Percentiles rank a stretch among this genome's conserved stretches.
These are phyloP conservation scores for Phaeomoniella chlamydospora DNA, from an alignment of 2,329 filamentous ascomycete genomes.

Conservation along the genomic window DNA sequence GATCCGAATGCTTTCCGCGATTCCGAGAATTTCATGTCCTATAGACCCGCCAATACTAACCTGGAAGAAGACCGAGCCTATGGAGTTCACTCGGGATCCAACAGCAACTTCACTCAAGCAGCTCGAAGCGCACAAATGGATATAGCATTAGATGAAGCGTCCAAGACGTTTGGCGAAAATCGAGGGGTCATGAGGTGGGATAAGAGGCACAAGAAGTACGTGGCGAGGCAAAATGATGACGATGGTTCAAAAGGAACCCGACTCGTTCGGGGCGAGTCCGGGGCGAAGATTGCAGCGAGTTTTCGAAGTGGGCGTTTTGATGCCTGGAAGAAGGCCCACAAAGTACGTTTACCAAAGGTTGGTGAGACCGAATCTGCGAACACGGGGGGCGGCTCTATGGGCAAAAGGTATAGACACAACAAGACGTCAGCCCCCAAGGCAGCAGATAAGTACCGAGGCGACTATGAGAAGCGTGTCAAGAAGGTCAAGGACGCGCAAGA, in stretches of 20 bases:
- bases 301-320: conserved; percentile 94
- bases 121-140: conserved; percentile 88
- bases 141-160: conserved; percentile 73
- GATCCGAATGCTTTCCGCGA: conserved; percentile 52
- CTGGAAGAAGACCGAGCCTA: conserved; percentile 83
- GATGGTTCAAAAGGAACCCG: conserved; percentile 64
- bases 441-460: conserved; percentile 81
- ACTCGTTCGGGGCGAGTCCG: conserved; percentile 77
- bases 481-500: conserved; percentile 75
- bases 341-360: conserved; percentile 63
- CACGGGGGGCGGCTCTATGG: conserved; percentile 15
- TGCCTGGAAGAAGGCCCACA: conserved; percentile 76
- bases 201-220: conserved; percentile 92
- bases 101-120: conserved; percentile 68
- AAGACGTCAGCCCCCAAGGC: conserved; percentile 79
- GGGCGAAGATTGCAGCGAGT: conserved; percentile 86
- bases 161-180: conserved; percentile 64
- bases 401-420: conserved; percentile 67
- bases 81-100: conserved; percentile 71
- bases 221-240: conserved; percentile 79
- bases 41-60: conserved; percentile 69
- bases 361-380: conserved; percentile 56
- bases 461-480: conserved; percentile 85
- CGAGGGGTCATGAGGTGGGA: conserved; percentile 82
- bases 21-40: conserved; percentile 89